Conservation (phyloP, 805 yeast species). For the Zygosaccharomyces siamensis region DNA sequence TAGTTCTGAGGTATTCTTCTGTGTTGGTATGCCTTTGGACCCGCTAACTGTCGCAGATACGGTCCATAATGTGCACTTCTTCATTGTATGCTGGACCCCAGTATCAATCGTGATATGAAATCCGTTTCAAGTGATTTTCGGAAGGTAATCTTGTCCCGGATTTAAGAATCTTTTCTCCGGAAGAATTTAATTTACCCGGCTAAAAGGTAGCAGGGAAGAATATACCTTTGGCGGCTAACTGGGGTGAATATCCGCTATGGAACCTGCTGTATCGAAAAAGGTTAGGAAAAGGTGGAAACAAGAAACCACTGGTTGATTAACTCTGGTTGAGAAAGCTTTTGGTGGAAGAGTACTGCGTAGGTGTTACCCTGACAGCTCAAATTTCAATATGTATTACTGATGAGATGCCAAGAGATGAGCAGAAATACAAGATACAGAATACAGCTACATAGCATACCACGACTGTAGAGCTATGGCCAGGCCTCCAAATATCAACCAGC, state of each 20-base stretch:
- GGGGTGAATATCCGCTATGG: neutral
- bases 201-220: neutral
- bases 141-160: neutral
- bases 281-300: too few relatives aligned
- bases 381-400: neutral
- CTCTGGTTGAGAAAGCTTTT: neutral
- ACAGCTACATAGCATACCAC: too few relatives aligned
- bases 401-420: neutral
- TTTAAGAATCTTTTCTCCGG: neutral
- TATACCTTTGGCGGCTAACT: neutral
- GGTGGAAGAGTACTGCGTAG: neutral
- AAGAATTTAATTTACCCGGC: neutral
- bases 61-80: neutral
- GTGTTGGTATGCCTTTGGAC: neutral
- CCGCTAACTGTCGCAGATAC: neutral
- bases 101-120: neutral
- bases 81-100: neutral
- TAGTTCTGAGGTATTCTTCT: neutral
- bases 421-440: neutral
- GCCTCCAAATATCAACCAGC: constrained; percentile 38
- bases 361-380: neutral
- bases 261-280: too few relatives aligned
- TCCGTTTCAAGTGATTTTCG: neutral
- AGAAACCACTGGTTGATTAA: neutral
- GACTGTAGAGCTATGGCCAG: constrained; percentile 21